phyloP scores from a whole-genome alignment of 805 yeast genomes.

The Dipodascus geniculatus region DNA sequence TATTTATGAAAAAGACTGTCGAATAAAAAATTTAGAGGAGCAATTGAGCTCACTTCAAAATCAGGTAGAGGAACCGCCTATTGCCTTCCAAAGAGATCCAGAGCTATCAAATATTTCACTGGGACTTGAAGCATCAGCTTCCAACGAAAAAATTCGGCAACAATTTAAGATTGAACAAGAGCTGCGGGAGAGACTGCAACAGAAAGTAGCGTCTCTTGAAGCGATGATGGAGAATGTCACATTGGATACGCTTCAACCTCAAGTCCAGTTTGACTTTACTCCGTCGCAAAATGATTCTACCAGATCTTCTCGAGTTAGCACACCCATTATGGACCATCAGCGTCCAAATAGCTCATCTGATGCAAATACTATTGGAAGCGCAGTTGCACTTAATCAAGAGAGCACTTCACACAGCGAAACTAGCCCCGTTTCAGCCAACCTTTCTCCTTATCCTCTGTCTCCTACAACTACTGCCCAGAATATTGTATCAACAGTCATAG shows the following conservation, averaged over 20 bases:
- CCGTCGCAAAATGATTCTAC: background rate
- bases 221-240: constrained; percentile 12
- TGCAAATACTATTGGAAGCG: background rate
- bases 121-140: background rate
- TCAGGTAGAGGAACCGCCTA: background rate
- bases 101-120: too few relatives aligned
- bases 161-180: background rate
- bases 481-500: background rate
- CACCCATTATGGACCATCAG: background rate
- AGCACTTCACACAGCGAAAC: background rate
- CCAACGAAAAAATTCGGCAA: background rate
- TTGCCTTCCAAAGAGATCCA: too few relatives aligned
- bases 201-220: constrained; percentile 16
- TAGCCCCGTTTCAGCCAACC: background rate
- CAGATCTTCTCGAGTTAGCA: background rate
- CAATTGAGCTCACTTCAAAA: background rate
- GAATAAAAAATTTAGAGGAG: background rate
- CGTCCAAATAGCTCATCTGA: background rate
- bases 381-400: background rate
- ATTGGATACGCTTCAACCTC: background rate
- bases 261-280: background rate
- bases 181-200: background rate
- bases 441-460: background rate
- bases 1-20: background rate
- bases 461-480: background rate